These are phyloP conservation scores for Kluyveromyces marxianus DNA, from an alignment of 1,139 yeast genomes.

Conservation along the genomic window DNA sequence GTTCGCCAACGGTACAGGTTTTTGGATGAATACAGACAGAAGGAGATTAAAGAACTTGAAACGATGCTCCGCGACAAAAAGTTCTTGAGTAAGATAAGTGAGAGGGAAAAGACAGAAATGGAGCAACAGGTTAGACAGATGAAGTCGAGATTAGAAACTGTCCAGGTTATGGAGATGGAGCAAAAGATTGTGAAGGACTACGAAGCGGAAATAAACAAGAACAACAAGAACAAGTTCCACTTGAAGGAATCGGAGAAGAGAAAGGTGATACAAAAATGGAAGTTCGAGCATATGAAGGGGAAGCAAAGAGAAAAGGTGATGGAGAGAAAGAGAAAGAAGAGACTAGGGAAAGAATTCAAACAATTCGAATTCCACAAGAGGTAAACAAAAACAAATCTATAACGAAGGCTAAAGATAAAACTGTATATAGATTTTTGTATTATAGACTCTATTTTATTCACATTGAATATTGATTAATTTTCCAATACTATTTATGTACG, in stretches of 20 bases:
- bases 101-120: conserved; percentile 46
- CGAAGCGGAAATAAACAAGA: conserved; percentile 30
- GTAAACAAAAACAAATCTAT: conserved; percentile 7
- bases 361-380: conserved; percentile 52
- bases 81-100: conserved; percentile 37
- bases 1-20: conserved; percentile 75
- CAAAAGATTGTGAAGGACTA: conserved; percentile 47
- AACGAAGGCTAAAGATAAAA: neutral
- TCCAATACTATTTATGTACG: too few species aligned
- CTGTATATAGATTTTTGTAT: neutral
- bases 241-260: conserved; percentile 77
- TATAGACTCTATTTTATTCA: neutral
- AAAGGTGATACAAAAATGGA: conserved; percentile 79
- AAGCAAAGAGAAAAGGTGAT: conserved; percentile 79
- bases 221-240: conserved; percentile 39
- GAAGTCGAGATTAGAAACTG: conserved; percentile 67
- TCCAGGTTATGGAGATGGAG: conserved; percentile 72
- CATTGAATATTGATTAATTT: too few species aligned
- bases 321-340: conserved; percentile 90
- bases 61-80: conserved; percentile 50
- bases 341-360: conserved; percentile 84
- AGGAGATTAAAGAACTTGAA: conserved; percentile 59
- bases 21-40: conserved; percentile 73
- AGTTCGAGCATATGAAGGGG: conserved; percentile 76
- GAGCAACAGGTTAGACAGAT: conserved; percentile 50